Evolutionary conservation across 257 asterid species (phyloP).

Genomic region (Salvia miltiorrhiza): DNA sequence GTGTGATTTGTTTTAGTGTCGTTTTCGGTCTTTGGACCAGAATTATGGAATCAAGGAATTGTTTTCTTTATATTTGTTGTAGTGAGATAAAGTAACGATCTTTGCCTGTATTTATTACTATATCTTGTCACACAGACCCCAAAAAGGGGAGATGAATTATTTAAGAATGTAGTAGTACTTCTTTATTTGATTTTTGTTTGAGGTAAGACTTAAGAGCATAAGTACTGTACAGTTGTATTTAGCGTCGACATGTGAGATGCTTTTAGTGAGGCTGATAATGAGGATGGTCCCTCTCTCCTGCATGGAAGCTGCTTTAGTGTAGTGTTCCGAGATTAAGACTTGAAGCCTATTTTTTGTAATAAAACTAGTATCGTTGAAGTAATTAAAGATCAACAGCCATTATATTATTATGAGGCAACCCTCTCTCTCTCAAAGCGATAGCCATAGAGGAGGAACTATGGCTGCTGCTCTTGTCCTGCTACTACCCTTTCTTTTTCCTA

Average conservation of each 20-base stretch:
- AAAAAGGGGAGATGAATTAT: background rate
- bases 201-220: slow-evolving; percentile 5
- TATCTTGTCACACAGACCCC: slow-evolving; percentile 5
- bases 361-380: slow-evolving; percentile 14
- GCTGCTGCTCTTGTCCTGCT: slow-evolving; percentile 65
- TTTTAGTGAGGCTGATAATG: slow-evolving; percentile 56
- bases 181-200: background rate
- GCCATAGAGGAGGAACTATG: slow-evolving; percentile 70
- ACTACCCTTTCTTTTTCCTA: slow-evolving; percentile 53
- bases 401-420: slow-evolving; percentile 38
- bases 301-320: slow-evolving; percentile 37
- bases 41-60: slow-evolving; percentile 19
- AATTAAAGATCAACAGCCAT: slow-evolving; percentile 26
- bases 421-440: slow-evolving; percentile 36
- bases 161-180: background rate
- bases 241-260: slow-evolving; percentile 65
- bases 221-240: background rate
- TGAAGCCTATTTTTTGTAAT: slow-evolving; percentile 8
- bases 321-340: slow-evolving; percentile 37
- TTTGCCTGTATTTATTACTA: slow-evolving; percentile 18
- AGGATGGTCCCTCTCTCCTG: slow-evolving; percentile 31
- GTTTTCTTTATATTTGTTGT: slow-evolving; percentile 5
- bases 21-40: background rate
- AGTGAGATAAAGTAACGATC: background rate
- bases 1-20: slow-evolving; percentile 3